Evolutionary conservation across 306 rosid species (phyloP).

Genomic region (Lablab purpureus): DNA sequence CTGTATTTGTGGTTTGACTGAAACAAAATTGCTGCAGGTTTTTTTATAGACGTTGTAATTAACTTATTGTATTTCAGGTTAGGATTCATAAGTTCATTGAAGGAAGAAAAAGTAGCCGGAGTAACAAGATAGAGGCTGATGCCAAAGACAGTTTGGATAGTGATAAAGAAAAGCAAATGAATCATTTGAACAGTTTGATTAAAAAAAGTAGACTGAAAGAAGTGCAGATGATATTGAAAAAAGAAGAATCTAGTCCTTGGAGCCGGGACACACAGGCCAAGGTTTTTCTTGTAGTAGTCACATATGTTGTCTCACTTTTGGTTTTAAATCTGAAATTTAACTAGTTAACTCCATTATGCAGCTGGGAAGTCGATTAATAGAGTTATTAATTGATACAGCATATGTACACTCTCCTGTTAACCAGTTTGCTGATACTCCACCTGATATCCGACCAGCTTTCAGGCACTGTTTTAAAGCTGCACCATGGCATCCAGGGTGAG

Average conservation of each 20-base stretch:
- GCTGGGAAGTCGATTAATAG: constrained; percentile 85
- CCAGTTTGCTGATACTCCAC: constrained; percentile 71
- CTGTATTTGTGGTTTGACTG: neutral
- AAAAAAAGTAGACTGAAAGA: constrained; percentile 68
- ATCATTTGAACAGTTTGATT: constrained; percentile 67
- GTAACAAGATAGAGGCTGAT: constrained; percentile 51
- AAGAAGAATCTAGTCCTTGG: constrained; percentile 80
- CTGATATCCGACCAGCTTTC: constrained; percentile 88
- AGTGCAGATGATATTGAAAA: constrained; percentile 66
- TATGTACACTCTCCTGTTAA: constrained; percentile 72
- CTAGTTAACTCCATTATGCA: constrained; percentile 55
- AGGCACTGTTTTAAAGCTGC: constrained; percentile 71
- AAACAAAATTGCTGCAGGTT: neutral
- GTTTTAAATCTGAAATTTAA: constrained; percentile 31
- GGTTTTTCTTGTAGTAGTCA: constrained; percentile 53
- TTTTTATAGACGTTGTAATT: constrained; percentile 9
- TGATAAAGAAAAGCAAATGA: constrained; percentile 72
- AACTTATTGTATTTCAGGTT: constrained; percentile 56
- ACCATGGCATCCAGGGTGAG: constrained; percentile 71
- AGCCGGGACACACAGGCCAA: constrained; percentile 76
- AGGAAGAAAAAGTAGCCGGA: constrained; percentile 57
- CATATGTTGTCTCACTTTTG: neutral
- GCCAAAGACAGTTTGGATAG: constrained; percentile 53
- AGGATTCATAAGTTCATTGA: constrained; percentile 73
- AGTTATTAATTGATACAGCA: constrained; percentile 81